A percentile compares a stretch with the other conserved stretches of the same genome.
Conservation (phyloP, 495 filamentous ascomycete species). For the Echria macrotheca region DNA sequence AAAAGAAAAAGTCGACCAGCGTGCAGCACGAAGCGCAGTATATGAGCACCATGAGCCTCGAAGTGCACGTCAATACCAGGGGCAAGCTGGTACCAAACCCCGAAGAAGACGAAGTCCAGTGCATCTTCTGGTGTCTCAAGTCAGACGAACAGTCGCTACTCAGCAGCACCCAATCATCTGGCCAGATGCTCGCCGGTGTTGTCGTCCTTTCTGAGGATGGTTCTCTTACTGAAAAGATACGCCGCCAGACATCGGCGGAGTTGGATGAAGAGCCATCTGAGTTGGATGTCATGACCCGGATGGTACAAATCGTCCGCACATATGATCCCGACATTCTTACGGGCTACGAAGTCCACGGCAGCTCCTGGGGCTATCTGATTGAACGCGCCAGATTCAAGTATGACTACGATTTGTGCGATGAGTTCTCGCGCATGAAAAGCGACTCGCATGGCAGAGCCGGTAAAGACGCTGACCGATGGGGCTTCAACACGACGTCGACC, state of each 20-base stretch:
- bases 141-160: constrained; percentile 52
- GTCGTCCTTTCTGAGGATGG: constrained; percentile 57
- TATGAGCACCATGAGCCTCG: constrained; percentile 94
- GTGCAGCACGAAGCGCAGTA: constrained; percentile 84
- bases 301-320: constrained; percentile 79
- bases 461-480: constrained; percentile 84
- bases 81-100: constrained; percentile 78
- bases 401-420: constrained; percentile 83
- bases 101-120: constrained; percentile 81
- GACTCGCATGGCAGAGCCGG: constrained; percentile 76
- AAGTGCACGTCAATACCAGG: constrained; percentile 90
- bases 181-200: constrained; percentile 51
- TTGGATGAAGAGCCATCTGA: constrained; percentile 73
- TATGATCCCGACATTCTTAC: constrained; percentile 91
- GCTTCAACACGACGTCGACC: constrained; percentile 82
- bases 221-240: constrained; percentile 44
- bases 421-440: constrained; percentile 81
- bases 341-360: constrained; percentile 90
- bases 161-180: constrained; percentile 26
- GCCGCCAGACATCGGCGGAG: constrained; percentile 46
- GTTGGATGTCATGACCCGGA: constrained; percentile 71
- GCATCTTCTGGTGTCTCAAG: constrained; percentile 86
- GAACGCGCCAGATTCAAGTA: constrained; percentile 82
- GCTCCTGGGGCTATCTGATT: constrained; percentile 92
- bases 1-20: constrained; percentile 66